phyloP scores from a whole-genome alignment of 139 green algal species.

The Limnomonas spitsbergensis region DNA sequence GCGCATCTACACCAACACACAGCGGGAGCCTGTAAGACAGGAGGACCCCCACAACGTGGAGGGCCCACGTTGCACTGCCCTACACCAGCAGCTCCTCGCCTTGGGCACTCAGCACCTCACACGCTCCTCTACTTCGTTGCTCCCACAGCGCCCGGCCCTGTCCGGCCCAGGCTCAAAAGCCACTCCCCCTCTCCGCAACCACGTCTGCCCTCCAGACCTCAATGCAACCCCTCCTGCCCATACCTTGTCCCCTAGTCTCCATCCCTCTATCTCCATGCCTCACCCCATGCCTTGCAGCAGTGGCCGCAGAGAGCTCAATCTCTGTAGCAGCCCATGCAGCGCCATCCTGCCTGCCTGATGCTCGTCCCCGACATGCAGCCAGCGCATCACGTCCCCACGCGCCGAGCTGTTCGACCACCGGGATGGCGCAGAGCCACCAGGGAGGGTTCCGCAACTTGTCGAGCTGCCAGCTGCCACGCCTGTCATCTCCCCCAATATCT shows the following conservation, averaged over 20 bases:
- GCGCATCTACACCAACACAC: too few species aligned
- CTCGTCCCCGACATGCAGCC: slow-evolving; percentile 32
- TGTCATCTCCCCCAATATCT: too few species aligned
- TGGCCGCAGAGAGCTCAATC: slow-evolving; percentile 14
- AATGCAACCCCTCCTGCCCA: background rate
- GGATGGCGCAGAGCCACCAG: background rate
- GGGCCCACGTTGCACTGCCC: background rate
- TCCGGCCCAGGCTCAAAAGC: background rate
- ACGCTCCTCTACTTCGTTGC: background rate
- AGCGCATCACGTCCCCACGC: slow-evolving; percentile 41
- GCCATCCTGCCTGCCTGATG: slow-evolving; percentile 14
- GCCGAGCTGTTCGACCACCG: slow-evolving; percentile 6
- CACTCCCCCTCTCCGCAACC: background rate
- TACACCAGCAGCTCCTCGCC: background rate
- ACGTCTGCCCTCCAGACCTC: background rate
- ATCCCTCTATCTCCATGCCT: background rate
- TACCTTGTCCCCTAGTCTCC: background rate
- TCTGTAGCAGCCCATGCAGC: slow-evolving; percentile 22
- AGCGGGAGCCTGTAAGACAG: too few species aligned
- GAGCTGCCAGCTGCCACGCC: slow-evolving; percentile 1
- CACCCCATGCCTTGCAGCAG: slow-evolving; percentile 13
- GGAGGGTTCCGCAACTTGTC: background rate
- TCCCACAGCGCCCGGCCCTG: too few species aligned
- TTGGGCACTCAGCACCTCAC: background rate
- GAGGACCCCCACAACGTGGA: too few species aligned